Conservation (phyloP, 116 monocot species). For the Iris pallida region DNA sequence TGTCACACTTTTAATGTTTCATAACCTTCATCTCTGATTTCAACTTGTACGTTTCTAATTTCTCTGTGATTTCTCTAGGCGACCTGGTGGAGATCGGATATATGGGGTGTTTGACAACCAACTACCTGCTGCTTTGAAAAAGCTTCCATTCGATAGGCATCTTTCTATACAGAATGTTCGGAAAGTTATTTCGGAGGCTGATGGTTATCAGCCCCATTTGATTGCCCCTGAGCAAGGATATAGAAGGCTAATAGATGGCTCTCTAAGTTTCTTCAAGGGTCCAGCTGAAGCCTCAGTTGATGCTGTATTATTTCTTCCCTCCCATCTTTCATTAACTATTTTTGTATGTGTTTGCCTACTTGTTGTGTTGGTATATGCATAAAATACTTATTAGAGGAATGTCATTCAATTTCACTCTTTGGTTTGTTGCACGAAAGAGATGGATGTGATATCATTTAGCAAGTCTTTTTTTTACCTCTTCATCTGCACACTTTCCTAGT, state of each 20-base stretch:
- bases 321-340: background rate
- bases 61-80: constrained; percentile 33
- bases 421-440: too few species aligned
- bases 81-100: constrained; percentile 92
- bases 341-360: background rate
- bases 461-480: too few species aligned
- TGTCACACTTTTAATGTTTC: background rate
- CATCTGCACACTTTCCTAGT: too few species aligned
- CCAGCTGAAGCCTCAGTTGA: constrained; percentile 99
- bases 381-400: background rate
- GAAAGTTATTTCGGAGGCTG: constrained; percentile 93
- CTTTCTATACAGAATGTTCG: constrained; percentile 88
- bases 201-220: constrained; percentile 96
- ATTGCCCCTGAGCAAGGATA: constrained; percentile 99
- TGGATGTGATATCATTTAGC: too few species aligned
- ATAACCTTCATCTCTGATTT: too few species aligned
- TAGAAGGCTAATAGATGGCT: constrained; percentile 93
- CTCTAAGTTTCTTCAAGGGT: constrained; percentile 81
- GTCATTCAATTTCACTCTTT: too few species aligned
- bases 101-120: constrained; percentile 98
- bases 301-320: constrained; percentile 53
- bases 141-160: constrained; percentile 94
- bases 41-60: background rate
- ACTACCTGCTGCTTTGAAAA: constrained; percentile 87
- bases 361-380: background rate